phyloP scores from a whole-genome alignment of 2,329 filamentous ascomycete species.

The Botrytis hyacinthi region DNA sequence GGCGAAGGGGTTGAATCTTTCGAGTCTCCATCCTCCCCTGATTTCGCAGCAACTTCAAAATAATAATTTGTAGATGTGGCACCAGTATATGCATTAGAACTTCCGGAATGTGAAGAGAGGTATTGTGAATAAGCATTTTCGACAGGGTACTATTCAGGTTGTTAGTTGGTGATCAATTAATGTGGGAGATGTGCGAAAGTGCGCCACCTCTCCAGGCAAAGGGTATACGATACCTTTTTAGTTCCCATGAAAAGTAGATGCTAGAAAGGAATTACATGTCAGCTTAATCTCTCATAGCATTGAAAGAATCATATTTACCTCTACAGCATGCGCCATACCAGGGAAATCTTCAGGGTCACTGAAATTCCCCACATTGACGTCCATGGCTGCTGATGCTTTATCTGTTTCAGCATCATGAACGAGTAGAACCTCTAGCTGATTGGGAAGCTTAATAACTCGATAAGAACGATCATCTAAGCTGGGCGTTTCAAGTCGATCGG shows the following conservation, averaged over 20 bases:
- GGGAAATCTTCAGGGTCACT: conserved; percentile 89
- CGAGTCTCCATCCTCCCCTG: conserved; percentile 63
- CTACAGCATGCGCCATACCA: conserved; percentile 92
- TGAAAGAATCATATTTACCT: conserved; percentile 42
- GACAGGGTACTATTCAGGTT: conserved; percentile 65
- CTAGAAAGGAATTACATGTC: conserved; percentile 41
- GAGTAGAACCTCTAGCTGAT: conserved; percentile 84
- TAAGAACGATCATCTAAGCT: conserved; percentile 84
- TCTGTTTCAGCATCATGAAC: conserved; percentile 95
- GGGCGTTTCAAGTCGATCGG: conserved; percentile 77
- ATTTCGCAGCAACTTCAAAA: conserved; percentile 87
- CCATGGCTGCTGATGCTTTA: conserved; percentile 92
- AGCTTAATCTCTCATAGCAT: conserved; percentile 43
- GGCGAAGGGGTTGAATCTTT: conserved; percentile 59
- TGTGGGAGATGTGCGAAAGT: conserved; percentile 15
- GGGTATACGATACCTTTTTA: conserved; percentile 63
- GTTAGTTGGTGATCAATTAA: conserved; percentile 24
- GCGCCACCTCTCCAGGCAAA: conserved; percentile 5
- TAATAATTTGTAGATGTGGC: conserved; percentile 96
- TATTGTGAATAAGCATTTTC: conserved; percentile 97
- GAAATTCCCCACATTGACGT: conserved; percentile 95
- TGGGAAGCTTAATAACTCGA: conserved; percentile 80
- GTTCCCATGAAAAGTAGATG: conserved; percentile 92
- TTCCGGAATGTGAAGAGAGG: conserved; percentile 82
- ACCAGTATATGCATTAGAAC: conserved; percentile 93